Base-by-base conservation (phyloP, 352 stramenopile genomes). In the Globisporangium rhizosaccharum region DNA sequence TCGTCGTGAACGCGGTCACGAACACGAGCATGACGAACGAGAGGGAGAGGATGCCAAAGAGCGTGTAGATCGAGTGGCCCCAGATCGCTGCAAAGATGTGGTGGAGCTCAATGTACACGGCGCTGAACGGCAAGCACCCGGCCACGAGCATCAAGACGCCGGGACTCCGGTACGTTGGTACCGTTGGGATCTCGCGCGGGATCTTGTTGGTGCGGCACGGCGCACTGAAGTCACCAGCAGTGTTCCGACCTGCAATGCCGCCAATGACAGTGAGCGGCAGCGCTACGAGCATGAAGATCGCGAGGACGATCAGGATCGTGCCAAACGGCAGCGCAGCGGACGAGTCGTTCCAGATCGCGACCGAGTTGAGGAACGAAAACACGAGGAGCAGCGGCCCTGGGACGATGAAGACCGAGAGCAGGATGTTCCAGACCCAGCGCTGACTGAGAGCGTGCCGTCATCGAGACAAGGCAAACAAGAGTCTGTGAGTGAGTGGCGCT, bases 101-200 rank as follows among this genome's bases (percentile, higher is more conserved):
- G 69, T 99, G 94, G 59, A 99, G 75, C 73, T 99, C 96, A 67
- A 99, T 98, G 85, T 98, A 99, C 62, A 99, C 98, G 15, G 96
- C 95, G 37, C 88, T 98, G 75, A 99, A 99, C 33, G 96, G 96
- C 47, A 99, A 78, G 63, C 98, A 98, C 18, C 96, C 96, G 6
- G 95, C 94, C 42, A 97, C 87, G 52, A 98, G 55, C 61, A 98
- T 84, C 64, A 98, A 83, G 49, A 95, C 65, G 8, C 76, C 56
- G 7, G 87, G 79, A 48, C 74, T 82, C 42, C 88, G 82, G 67
- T 98, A 98, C 69, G 79, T 93, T 9, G 94, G 88, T 48, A 94
- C 80, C 0, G 78, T 72, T 0, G 96, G 96, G 42, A 98, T 97
- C 73, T 98, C 85, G 44, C 96, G 88, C 47, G 94, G 79, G 45